Evolutionary conservation across 306 rosid species (phyloP), one percentile per base, ranked within the genome.

Genomic region (Bauhinia variegata): DNA sequence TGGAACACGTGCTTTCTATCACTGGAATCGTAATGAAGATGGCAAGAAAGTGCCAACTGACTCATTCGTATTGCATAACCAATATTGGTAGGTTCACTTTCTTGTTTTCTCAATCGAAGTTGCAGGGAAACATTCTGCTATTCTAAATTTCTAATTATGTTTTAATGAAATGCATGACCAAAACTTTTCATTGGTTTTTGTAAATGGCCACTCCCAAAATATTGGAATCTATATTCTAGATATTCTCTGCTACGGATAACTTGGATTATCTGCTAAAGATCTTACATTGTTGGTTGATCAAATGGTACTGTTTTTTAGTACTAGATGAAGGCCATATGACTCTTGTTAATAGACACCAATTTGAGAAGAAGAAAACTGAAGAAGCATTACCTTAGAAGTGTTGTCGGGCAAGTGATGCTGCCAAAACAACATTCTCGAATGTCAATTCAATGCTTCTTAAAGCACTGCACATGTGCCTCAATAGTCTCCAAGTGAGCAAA

Each of bases 1-100:
- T 60, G 79, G 89, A 77, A 95, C 97, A 3, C 95, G 88, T 80
- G 99, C 99, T 51, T 10, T 90, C 44, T 95, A 95, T 79, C 97
- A 90, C 60, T 95, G 99, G 99, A 95, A 90, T 76, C 99, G 99
- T 69, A 95, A 95, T 46, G 99, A 90, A 16, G 96, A 86, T 0
- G 97, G 99, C 80, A 95, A 88, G 86, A 95, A 82, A 81, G 73
- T 76, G 6, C 71, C 84, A 18, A 82, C 83, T 0, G 95, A 90
- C 15, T 75, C 92, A 11, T 88, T 95, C 54, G 58, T 85, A 38
- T 69, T 95, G 82, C 85, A 67, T 82, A 90, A 88, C 74, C 99
- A 95, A 71, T 83, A 88, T 81, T 95, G 97, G 99, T 90, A 67
- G 63, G 96, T 79, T 49, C 19, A 13, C 34, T 70, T 69, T 32